phyloP scores from a whole-genome alignment of 805 yeast genomes.

The Yamadazyma takamatsuzukensis region DNA sequence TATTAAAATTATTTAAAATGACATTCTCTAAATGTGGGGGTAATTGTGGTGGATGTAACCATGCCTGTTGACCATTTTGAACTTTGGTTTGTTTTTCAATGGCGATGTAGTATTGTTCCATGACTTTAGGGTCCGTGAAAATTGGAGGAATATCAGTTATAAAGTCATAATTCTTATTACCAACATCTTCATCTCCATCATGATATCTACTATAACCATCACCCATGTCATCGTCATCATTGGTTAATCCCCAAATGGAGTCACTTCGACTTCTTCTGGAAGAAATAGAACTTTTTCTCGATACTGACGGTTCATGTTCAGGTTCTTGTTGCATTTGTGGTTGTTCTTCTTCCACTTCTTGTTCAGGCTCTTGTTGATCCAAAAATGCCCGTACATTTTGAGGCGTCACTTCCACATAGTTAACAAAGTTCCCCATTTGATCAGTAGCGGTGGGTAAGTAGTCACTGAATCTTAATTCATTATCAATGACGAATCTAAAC shows the following conservation, averaged over 20 bases:
- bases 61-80: constrained; percentile 52
- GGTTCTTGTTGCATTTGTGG: constrained; percentile 10
- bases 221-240: constrained; percentile 80
- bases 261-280: constrained; percentile 38
- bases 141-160: constrained; percentile 76
- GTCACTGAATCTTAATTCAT: constrained; percentile 85
- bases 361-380: constrained; percentile 24
- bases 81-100: constrained; percentile 66
- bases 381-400: constrained; percentile 31
- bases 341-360: constrained; percentile 13
- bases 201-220: constrained; percentile 75
- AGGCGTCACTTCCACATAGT: constrained; percentile 75
- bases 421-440: constrained; percentile 93
- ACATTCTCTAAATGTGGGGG: constrained; percentile 97
- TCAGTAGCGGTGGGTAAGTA: constrained; percentile 95
- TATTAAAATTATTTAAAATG: constrained; percentile 69
- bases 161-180: constrained; percentile 34
- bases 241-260: constrained; percentile 59
- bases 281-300: constrained; percentile 28
- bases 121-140: constrained; percentile 78
- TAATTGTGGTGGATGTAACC: constrained; percentile 89
- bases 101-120: constrained; percentile 81
- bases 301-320: constrained; percentile 6
- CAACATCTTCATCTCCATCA: constrained; percentile 43
- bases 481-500: constrained; percentile 89